These are phyloP conservation scores for Cordyceps militaris DNA, from an alignment of 2,329 filamentous ascomycete genomes.

Conservation along the genomic window DNA sequence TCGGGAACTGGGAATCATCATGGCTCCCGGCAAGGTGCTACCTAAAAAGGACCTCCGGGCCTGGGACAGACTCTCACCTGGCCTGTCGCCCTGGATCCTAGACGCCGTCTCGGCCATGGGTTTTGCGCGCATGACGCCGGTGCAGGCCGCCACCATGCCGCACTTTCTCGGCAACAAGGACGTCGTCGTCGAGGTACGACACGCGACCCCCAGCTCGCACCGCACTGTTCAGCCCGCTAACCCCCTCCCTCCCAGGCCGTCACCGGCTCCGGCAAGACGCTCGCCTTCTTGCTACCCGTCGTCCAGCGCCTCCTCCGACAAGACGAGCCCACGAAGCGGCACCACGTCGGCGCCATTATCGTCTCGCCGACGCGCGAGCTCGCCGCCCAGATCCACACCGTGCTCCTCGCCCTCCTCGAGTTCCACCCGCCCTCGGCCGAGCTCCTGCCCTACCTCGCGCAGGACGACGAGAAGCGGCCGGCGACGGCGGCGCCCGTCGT, in stretches of 20 bases:
- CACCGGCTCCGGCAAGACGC: constrained; percentile 84
- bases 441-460: constrained; percentile 45
- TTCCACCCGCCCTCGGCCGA: constrained; percentile 79
- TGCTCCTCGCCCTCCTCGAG: constrained; percentile 66
- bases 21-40: constrained; percentile 27
- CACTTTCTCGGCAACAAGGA: constrained; percentile 87
- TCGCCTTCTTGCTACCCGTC: constrained; percentile 77
- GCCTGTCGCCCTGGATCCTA: constrained; percentile 63
- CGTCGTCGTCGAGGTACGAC: constrained; percentile 70
- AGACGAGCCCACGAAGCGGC: constrained; percentile 76
- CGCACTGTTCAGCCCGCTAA: too few species aligned
- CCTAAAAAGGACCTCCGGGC: constrained; percentile 42
- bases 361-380: constrained; percentile 88
- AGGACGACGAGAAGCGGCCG: constrained; percentile 47
- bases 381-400: constrained; percentile 80
- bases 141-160: constrained; percentile 87
- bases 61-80: constrained; percentile 33
- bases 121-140: constrained; percentile 81
- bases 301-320: constrained; percentile 74
- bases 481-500: constrained; percentile 45
- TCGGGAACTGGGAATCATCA: constrained; percentile 10
- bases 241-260: constrained; percentile 52
- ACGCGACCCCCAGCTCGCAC: neutral
- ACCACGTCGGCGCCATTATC: constrained; percentile 85
- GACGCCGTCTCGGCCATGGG: constrained; percentile 80